Percentiles rank a stretch among this genome's conserved stretches.
Evolutionary conservation across 805 yeast genomes (phyloP).

Genomic region (Cyberlindnera lachancei): DNA sequence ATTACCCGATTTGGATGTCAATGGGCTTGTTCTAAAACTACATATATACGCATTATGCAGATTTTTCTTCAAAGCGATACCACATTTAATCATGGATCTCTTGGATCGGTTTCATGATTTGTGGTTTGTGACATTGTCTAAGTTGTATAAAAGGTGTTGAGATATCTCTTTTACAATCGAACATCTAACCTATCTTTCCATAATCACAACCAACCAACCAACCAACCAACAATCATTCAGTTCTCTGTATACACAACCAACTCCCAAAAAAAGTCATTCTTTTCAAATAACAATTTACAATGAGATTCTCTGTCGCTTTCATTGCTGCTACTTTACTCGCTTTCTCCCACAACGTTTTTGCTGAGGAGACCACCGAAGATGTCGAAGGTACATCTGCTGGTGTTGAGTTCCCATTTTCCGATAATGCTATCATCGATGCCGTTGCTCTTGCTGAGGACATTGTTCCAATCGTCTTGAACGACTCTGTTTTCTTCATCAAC

Average conservation of each 20-base stretch:
- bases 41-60: too few species aligned
- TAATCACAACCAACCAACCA: constrained; percentile 1
- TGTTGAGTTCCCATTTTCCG: constrained; percentile 22
- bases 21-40: constrained; percentile 4
- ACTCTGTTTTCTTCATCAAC: constrained; percentile 21
- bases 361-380: constrained; percentile 7
- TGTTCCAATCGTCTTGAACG: constrained; percentile 18
- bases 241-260: too few species aligned
- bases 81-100: too few species aligned
- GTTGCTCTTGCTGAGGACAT: constrained; percentile 16
- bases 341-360: constrained; percentile 6
- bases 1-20: constrained; percentile 12
- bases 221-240: too few species aligned
- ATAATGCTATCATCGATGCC: constrained; percentile 21
- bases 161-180: too few species aligned
- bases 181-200: too few species aligned
- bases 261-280: constrained; percentile 2
- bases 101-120: too few species aligned
- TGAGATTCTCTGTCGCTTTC: constrained; percentile 12
- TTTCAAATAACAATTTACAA: constrained; percentile 1
- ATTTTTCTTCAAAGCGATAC: too few species aligned
- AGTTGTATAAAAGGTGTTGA: too few species aligned
- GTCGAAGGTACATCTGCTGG: constrained; percentile 9
- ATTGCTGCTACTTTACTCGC: constrained; percentile 9
- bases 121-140: too few species aligned